Base-by-base conservation (phyloP, 225 moss, liverwort and hornwort species). In the Bryum argenteum region DNA sequence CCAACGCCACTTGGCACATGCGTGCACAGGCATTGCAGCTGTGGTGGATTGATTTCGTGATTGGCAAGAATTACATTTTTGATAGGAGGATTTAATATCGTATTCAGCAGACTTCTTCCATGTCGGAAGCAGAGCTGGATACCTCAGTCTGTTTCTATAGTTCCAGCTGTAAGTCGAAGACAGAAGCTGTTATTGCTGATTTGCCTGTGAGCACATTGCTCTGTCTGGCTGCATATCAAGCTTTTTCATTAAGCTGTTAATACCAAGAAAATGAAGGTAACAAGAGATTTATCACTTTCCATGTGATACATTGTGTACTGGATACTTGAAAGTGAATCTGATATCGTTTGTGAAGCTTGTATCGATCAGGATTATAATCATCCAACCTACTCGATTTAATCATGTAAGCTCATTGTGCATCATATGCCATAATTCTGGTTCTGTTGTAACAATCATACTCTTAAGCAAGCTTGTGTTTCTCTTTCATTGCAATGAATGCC, bases 1-100 rank as follows among this genome's bases (percentile, higher is more conserved):
- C 80, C 94, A 98, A 73, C 83, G 98, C 52, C 88, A 89, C 67
- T 72, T 98, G 56, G 94, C 98, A 16, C 98, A 94, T 67, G 78
- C 88, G 20, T 89, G 92, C 66, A 88, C 94, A 42, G 91, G 88
- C 69, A 72, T 86, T 63, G 76, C 52, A 63, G 88, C 92, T 40
- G 75, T 84, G 50, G 72, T 85, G 61, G 91, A 94, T 83, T 97
- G 68, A 82, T 52, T 71, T 42, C 39, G 55, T n/a, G 39, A 56
- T 20, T 52, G 41, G 42, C 71, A 59, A 77, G 69, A 75, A 71
- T 38, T 67, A 63, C 61, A 67, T 71, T 82, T 75, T 78, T 63
- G 62, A 75, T 56, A 61, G 61, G 61, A 69, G 61, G 60, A 63
- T 24, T 57, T 69, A 64, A 58, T 73, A 59, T 37, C 38, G 19